A percentile compares a stretch with the other conserved stretches of the same genome.
Evolutionary conservation across 2,329 filamentous ascomycete species (phyloP).

Genomic region (Podosphaera leucotricha): DNA sequence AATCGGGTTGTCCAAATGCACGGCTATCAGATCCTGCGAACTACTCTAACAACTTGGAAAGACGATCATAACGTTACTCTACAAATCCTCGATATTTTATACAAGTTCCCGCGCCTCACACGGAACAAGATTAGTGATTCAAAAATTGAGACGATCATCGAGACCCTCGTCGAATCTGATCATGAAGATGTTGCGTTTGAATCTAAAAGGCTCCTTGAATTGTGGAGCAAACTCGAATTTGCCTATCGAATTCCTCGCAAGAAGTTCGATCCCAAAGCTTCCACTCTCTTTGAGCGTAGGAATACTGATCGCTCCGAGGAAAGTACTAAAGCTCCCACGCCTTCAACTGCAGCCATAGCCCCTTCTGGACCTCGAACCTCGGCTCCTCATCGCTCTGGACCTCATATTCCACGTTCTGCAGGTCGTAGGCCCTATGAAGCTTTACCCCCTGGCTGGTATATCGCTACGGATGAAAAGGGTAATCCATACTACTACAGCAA

Average conservation of each 20-base stretch:
- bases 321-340: slow-evolving; percentile 15
- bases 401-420: slow-evolving; percentile 27
- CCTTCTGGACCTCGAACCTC: slow-evolving; percentile 23
- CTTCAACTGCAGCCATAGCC: slow-evolving; percentile 13
- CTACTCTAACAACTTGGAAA: slow-evolving; percentile 59
- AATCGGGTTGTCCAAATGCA: slow-evolving; percentile 88
- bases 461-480: slow-evolving; percentile 45
- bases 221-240: slow-evolving; percentile 75
- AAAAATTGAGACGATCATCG: slow-evolving; percentile 68
- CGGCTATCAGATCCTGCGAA: slow-evolving; percentile 85
- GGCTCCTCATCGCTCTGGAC: slow-evolving; percentile 31
- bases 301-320: slow-evolving; percentile 35
- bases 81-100: slow-evolving; percentile 73
- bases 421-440: slow-evolving; percentile 31
- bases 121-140: slow-evolving; percentile 95
- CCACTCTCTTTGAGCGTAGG: slow-evolving; percentile 34
- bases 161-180: slow-evolving; percentile 39
- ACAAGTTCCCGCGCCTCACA: slow-evolving; percentile 71
- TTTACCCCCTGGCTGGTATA: slow-evolving; percentile 70
- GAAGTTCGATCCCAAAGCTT: slow-evolving; percentile 51
- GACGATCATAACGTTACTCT: slow-evolving; percentile 79
- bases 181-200: slow-evolving; percentile 54
- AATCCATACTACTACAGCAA: slow-evolving; percentile 70
- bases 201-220: slow-evolving; percentile 47
- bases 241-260: slow-evolving; percentile 84